Evolutionary conservation across 306 rosid genomes (phyloP).

Genomic region (Oxytropis ochrocephala): DNA sequence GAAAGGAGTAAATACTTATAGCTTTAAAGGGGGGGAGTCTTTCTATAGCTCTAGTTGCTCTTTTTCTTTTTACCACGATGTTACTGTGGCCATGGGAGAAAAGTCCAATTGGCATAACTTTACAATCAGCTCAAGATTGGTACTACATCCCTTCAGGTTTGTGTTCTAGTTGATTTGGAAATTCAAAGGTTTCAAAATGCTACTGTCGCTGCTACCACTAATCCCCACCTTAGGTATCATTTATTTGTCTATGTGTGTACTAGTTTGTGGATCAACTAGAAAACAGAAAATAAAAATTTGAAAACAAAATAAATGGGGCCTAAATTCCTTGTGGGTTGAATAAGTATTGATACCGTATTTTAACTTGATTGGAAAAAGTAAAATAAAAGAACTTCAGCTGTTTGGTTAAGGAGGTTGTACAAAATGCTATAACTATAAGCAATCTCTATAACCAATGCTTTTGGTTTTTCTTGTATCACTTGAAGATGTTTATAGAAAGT

Average conservation of each 20-base stretch:
- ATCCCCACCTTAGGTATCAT: no score
- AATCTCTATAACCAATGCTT: neutral
- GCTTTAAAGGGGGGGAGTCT: conserved; percentile 40
- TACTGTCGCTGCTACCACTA: no score
- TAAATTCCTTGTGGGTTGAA: neutral
- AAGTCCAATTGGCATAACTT: conserved; percentile 41
- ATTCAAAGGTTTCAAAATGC: no score
- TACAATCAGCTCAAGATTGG: conserved; percentile 35
- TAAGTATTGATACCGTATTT: neutral
- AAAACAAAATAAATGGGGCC: no score
- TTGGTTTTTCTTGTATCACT: neutral
- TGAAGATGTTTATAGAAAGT: neutral
- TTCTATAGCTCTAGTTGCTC: conserved; percentile 40
- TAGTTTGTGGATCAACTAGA: no score
- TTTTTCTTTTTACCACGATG: conserved; percentile 33
- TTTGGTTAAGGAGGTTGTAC: no score
- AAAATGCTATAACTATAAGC: neutral
- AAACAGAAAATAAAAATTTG: no score
- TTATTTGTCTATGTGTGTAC: no score
- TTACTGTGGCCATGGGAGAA: conserved; percentile 65
- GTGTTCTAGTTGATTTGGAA: conserved; percentile 13
- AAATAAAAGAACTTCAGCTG: neutral
- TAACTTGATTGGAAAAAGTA: neutral
- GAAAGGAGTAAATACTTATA: conserved; percentile 45
- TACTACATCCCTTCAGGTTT: conserved; percentile 40